Base-by-base conservation (phyloP, 1,284 basidiomycete species). In the Apiotrichum gracile region DNA sequence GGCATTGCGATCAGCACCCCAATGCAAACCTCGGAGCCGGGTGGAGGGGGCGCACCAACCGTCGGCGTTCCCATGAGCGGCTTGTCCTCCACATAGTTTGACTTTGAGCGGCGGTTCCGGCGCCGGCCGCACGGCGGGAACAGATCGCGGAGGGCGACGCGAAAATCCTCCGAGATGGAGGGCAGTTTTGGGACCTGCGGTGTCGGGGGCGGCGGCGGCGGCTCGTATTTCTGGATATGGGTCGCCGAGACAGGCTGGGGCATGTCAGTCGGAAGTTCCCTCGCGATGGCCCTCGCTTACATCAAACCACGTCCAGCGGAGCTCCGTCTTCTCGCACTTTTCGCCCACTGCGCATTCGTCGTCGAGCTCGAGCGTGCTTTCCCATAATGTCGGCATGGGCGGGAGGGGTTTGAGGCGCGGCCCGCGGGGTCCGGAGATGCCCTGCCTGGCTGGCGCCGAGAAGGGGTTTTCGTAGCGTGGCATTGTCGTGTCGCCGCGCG, bases 1-100 rank as follows among this genome's bases (percentile, higher is more conserved):
- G 70, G 70, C 58, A 72, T 57, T 14, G 69, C 67, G 41, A 72
- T 68, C 52, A 72, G 55, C 17, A 72, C 69, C 9, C 70, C 70
- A 10, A 72, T 51, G 2, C 61, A 43, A 12, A 69, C 53, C 21
- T 69, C 64, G n/a, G 57, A 53, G 1, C 65, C 67, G 2, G 45
- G 38, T 1, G 51, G 49, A 0, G 66, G 67, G 1, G 61, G 37
- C 2, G 49, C 47, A 5, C 12, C 47, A 3, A 56, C 47, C 25
- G 25, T 34, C 4, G 50, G 46, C 9, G 31, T 3, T 17, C 17
- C 13, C 40, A 47, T 51, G 2, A 21, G 24, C 34, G n/a, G 22
- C 31, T 31, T 31, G 9, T 31, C 31, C 12, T 13, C 5, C 5
- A 5, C 29, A 3, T 14, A 2, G 45, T 50, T 47, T 19, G 25